Base-by-base conservation (phyloP, 1,284 basidiomycete species). In the Fomitopsis pinicola region DNA sequence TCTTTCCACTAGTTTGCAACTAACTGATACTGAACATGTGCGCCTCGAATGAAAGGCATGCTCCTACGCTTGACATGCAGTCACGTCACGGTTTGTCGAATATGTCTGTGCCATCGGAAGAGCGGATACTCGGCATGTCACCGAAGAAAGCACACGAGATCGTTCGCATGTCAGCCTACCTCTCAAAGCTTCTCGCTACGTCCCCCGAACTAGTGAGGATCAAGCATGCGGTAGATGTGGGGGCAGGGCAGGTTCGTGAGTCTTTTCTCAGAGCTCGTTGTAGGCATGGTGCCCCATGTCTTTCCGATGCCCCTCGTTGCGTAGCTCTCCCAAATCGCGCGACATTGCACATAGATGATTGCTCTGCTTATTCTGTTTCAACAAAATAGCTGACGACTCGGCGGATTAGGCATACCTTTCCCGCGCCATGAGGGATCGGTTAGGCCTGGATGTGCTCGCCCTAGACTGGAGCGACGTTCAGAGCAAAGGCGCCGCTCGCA, bases 101-200 rank as follows among this genome's bases (percentile, higher is more conserved):
- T 14, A n/a, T 22, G 3, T 33, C 52, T 19, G 14, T 14, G 15
- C 28, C 30, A 19, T 8, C n/a, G 14, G 35, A 30, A n/a, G 45
- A 59, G 45, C 52, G 61, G 59, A 26, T 69, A 2, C 64, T 62
- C 30, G 79, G 82, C 42, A 81, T 82, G 75, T 83, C 83, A 4
- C 81, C 82, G 26, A 85, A 85, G 67, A 85, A 85, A 65, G 69
- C 72, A 7, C 83, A 85, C 57, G 83, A 85, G 68, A 80, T 85
- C 36, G 61, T 70, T 0, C 75, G 76, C 53, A 82, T 85, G 80
- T 68, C 75, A 10, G 66, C 69, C 4, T 82, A 76, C 67, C 69
- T 81, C 5, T 53, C 63, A 12, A 62, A 64, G 14, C 36, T 79
- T 26, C 63, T 77, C 22, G 52, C 68, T 55, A 57, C 66, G 42